Conservation (phyloP, 2,329 filamentous ascomycete species). For the Trichoderma harzianum region DNA sequence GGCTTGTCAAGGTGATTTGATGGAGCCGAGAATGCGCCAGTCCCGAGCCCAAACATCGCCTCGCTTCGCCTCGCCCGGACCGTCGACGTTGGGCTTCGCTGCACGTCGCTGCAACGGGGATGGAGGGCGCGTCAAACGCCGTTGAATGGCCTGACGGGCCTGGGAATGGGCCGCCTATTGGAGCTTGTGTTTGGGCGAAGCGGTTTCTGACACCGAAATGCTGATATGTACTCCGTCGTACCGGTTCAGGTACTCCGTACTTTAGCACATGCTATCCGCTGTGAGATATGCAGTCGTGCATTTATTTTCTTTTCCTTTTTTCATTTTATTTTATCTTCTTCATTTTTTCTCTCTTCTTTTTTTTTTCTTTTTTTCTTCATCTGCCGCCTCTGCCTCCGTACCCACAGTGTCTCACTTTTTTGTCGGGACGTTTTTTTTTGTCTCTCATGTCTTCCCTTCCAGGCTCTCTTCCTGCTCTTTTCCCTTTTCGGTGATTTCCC, state of each 20-base stretch:
- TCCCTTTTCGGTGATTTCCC: neutral
- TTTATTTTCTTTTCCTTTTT: neutral
- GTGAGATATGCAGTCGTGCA: neutral
- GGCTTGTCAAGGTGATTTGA: neutral
- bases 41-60: conserved; percentile 14
- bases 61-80: conserved; percentile 9
- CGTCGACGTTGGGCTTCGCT: conserved; percentile 16
- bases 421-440: neutral
- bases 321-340: neutral
- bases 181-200: conserved; percentile 6
- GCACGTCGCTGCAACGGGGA: conserved; percentile 17
- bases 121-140: conserved; percentile 10
- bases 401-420: neutral
- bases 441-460: neutral
- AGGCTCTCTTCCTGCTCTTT: neutral
- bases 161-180: conserved; percentile 3
- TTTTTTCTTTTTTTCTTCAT: neutral
- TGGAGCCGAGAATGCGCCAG: neutral
- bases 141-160: conserved; percentile 16
- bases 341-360: neutral
- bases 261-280: neutral
- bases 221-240: neutral
- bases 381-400: conserved; percentile 3
- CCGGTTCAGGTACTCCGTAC: neutral
- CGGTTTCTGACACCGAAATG: conserved; percentile 16